Evolutionary conservation across 352 stramenopile genomes (phyloP), one percentile per base, ranked within the genome.

Genomic region (Phytopythium aichiense): DNA sequence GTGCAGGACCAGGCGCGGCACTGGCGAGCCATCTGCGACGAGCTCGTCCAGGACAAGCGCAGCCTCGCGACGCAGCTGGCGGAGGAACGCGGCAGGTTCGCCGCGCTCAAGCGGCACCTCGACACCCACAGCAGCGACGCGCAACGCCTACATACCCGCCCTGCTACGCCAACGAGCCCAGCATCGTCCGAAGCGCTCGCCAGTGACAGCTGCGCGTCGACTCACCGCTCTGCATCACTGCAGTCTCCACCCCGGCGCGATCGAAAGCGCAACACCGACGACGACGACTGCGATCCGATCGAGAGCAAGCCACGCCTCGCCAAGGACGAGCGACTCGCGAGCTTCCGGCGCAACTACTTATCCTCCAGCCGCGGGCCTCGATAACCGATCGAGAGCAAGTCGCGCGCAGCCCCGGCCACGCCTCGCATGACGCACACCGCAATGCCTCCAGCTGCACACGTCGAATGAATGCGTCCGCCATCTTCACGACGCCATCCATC

Each of bases 21-120:
- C 45, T 84, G 76, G 76, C 79, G 75, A 55, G 62, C 62, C 35
- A 73, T 84, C 40, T 82, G 71, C 63, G 63, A 69, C 58, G 76
- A 84, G 11, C 65, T 82, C 4, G 58, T 84, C 13, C 43, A 63
- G 11, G 76, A 82, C 52, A 84, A 81, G 69, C 57, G 76, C 15
- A 51, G 56, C 13, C 67, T 84, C 49, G 76, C 69, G 6, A 66
- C 79, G 48, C 73, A 79, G 42, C 69, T 84, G 16, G 76, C 73
- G 2, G 64, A 81, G 58, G 76, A 81, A 49, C 76, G 76, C 18
- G 76, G 76, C 23, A 72, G 70, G 42, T 79, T 74, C 43, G 72
- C 69, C 2, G 70, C 76, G 20, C 50, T 84, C n/a, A 80, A 74
- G 35, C 71, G 65, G 33, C 67, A 81, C 23, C 38, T 82, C n/a